A percentile compares a stretch with the other conserved stretches of the same genome.
Conservation (phyloP, 208 protist genomes). For the Crithidia thermophila region DNA sequence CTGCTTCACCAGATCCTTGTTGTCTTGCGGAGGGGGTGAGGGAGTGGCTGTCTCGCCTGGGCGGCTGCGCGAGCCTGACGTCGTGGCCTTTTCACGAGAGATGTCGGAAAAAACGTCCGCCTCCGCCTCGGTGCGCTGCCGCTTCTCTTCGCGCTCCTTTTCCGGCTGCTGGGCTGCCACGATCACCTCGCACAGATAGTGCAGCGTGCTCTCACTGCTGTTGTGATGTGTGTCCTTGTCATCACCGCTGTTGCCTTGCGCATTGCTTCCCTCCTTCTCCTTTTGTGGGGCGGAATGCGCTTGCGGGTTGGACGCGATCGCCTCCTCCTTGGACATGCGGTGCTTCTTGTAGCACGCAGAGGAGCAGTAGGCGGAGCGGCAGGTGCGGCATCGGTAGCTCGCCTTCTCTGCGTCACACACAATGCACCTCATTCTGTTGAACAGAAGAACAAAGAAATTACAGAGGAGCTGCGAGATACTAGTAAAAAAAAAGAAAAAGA, state of each 20-base stretch:
- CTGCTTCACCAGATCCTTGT: not conserved
- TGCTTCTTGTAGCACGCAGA: conserved; percentile 62
- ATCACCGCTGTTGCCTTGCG: not conserved
- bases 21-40: not conserved
- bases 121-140: conserved; percentile 26
- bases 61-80: not conserved
- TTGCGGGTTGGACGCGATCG: too few relatives aligned
- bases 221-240: too few relatives aligned
- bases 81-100: conserved; percentile 19
- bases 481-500: not conserved
- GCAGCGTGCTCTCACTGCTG: too few relatives aligned
- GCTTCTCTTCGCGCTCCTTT: conserved; percentile 12
- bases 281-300: too few relatives aligned
- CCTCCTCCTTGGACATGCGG: conserved; percentile 26
- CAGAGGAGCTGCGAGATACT: not conserved
- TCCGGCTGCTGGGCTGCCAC: conserved; percentile 12
- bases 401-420: conserved; percentile 44
- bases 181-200: conserved; percentile 24
- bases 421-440: conserved; percentile 52
- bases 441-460: not conserved
- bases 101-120: conserved; percentile 31
- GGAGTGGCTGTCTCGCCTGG: not conserved
- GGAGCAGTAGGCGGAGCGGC: conserved; percentile 65
- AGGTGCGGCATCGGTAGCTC: conserved; percentile 64
- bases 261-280: not conserved